Evolutionary conservation across 1,139 yeast species (phyloP).

Genomic region (Saccharomyces hybrid): DNA sequence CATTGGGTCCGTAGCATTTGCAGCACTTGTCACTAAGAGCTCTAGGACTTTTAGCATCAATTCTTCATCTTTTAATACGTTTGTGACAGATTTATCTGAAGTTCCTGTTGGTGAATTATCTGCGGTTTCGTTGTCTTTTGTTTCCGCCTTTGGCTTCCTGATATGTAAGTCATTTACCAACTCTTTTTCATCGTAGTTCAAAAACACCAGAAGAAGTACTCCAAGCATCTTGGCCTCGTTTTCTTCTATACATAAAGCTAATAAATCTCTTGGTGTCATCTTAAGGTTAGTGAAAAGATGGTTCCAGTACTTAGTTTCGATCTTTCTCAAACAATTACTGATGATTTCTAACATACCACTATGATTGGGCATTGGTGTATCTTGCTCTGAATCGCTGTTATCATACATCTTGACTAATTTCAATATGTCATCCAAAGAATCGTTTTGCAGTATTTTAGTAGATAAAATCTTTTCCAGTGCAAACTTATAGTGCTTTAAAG

Average conservation of each 20-base stretch:
- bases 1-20: slow-evolving; percentile 26
- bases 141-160: slow-evolving; percentile 8
- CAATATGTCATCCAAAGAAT: slow-evolving; percentile 43
- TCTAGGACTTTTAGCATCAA: slow-evolving; percentile 37
- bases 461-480: slow-evolving; percentile 29
- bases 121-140: slow-evolving; percentile 12
- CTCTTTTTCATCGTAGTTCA: slow-evolving; percentile 35
- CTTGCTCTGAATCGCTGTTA: slow-evolving; percentile 5
- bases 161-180: slow-evolving; percentile 14
- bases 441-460: slow-evolving; percentile 34
- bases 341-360: slow-evolving; percentile 41
- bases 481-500: slow-evolving; percentile 25
- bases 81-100: slow-evolving; percentile 11
- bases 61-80: slow-evolving; percentile 32
- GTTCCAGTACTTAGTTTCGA: slow-evolving; percentile 58
- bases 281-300: slow-evolving; percentile 39
- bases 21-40: slow-evolving; percentile 33
- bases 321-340: slow-evolving; percentile 56
- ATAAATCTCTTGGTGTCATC: slow-evolving; percentile 36
- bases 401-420: slow-evolving; percentile 35
- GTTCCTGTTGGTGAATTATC: slow-evolving; percentile 1
- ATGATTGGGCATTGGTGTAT: slow-evolving; percentile 13
- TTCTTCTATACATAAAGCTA: slow-evolving; percentile 34
- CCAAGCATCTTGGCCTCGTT: slow-evolving; percentile 41
- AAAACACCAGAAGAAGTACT: slow-evolving; percentile 39